Conservation (phyloP, 1,284 basidiomycete species). For the Trametes polyzona region DNA sequence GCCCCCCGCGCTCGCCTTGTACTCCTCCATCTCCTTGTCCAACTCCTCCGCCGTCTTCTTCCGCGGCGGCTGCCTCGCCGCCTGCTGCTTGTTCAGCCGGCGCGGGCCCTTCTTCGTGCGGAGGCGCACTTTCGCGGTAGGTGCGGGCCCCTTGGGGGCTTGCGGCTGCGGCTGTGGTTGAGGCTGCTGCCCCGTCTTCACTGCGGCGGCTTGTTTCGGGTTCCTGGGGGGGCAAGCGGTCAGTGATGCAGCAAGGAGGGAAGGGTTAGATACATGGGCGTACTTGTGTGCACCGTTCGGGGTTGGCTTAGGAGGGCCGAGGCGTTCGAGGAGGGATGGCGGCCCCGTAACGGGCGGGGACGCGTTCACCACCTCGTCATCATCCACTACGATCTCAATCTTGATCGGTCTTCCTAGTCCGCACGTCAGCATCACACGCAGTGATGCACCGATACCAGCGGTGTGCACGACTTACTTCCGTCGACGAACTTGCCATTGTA, state of each 20-base stretch:
- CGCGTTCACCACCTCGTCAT: slow-evolving; percentile 28
- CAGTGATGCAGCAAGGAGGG: background rate
- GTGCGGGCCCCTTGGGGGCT: slow-evolving; percentile 11
- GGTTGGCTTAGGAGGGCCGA: slow-evolving; percentile 25
- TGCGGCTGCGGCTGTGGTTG: background rate
- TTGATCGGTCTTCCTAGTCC: slow-evolving; percentile 66
- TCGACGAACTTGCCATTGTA: slow-evolving; percentile 78
- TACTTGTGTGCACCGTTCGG: slow-evolving; percentile 8
- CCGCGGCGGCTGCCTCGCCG: slow-evolving; percentile 9
- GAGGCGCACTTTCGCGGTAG: slow-evolving; percentile 34
- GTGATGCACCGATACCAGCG: background rate
- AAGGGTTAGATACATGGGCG: background rate
- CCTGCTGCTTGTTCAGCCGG: slow-evolving; percentile 59
- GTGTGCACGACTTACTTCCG: slow-evolving; percentile 59
- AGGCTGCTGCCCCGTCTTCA: background rate
- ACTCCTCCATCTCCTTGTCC: slow-evolving; percentile 77
- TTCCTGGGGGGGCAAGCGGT: background rate
- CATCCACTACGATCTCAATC: slow-evolving; percentile 66
- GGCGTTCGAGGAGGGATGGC: slow-evolving; percentile 44
- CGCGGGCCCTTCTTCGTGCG: slow-evolving; percentile 67
- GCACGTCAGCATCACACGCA: background rate
- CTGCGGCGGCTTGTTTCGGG: background rate
- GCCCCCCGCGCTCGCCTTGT: slow-evolving; percentile 44
- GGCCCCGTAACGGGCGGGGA: slow-evolving; percentile 24
- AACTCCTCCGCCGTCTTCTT: slow-evolving; percentile 50